A percentile compares a stretch with the other conserved stretches of the same genome.
These are phyloP conservation scores for Suhomyces faveliae DNA, from an alignment of 805 yeast species.

Conservation along the genomic window DNA sequence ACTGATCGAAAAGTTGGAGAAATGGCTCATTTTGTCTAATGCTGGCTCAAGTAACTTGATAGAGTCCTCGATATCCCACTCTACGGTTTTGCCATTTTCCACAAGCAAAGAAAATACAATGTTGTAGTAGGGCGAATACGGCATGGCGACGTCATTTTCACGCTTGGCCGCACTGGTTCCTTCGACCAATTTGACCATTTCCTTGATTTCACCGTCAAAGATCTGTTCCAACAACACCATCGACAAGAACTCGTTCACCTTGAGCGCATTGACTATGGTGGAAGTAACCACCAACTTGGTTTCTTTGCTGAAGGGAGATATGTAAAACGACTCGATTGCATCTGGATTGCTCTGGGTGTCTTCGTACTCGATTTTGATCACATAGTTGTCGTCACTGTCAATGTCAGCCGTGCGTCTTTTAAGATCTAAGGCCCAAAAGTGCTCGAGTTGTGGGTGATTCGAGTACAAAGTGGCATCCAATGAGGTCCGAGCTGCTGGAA, in stretches of 20 bases:
- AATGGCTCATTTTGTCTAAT: slow-evolving; percentile 48
- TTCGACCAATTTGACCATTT: slow-evolving; percentile 21
- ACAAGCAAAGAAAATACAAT: slow-evolving; percentile 71
- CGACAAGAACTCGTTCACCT: slow-evolving; percentile 37
- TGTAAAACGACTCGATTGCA: slow-evolving; percentile 12
- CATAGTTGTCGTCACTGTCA: slow-evolving; percentile 30
- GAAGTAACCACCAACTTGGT: slow-evolving; percentile 31
- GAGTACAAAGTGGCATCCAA: slow-evolving; percentile 29
- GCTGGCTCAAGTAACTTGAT: slow-evolving; percentile 56
- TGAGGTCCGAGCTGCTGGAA: slow-evolving; percentile 33
- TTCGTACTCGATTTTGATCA: slow-evolving; percentile 30
- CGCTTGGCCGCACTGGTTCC: slow-evolving; percentile 12
- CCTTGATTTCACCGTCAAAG: slow-evolving; percentile 38
- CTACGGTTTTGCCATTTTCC: slow-evolving; percentile 64
- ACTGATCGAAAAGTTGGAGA: slow-evolving; percentile 72
- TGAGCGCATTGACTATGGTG: slow-evolving; percentile 19
- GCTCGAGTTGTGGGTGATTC: slow-evolving; percentile 21
- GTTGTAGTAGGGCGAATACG: slow-evolving; percentile 66
- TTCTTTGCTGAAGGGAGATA: slow-evolving; percentile 39
- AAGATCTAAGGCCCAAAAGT: slow-evolving; percentile 30
- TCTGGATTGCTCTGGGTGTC: slow-evolving; percentile 19
- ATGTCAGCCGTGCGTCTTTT: slow-evolving; percentile 15
- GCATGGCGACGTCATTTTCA: slow-evolving; percentile 40
- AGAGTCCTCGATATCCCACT: slow-evolving; percentile 71
- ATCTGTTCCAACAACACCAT: slow-evolving; percentile 37